Evolutionary conservation across 2,329 filamentous ascomycete species (phyloP).

Genomic region (Sporothrix sp.): DNA sequence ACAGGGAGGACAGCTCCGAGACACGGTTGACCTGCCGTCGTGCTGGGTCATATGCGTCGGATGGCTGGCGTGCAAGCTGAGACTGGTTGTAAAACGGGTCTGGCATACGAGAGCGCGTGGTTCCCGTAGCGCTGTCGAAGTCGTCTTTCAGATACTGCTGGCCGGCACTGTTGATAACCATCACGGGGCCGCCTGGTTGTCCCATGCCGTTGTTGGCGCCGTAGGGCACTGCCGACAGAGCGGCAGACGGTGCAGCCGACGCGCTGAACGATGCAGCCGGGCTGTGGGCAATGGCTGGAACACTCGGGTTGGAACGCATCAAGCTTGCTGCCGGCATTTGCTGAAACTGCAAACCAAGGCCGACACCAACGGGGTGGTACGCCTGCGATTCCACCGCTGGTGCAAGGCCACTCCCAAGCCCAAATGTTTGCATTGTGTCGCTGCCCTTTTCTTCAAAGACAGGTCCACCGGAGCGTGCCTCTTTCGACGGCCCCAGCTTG

Average conservation of each 20-base stretch:
- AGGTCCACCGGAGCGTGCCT: neutral
- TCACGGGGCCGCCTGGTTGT: neutral
- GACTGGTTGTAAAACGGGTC: slow-evolving; percentile 32
- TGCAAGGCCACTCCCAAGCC: neutral
- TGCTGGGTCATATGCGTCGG: slow-evolving; percentile 27
- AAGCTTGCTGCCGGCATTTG: neutral
- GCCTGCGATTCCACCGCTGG: slow-evolving; percentile 4
- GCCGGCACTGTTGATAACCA: neutral
- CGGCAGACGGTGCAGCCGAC: slow-evolving; percentile 21
- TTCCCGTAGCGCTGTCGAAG: slow-evolving; percentile 16
- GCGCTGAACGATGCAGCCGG: slow-evolving; percentile 22
- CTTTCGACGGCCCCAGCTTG: neutral
- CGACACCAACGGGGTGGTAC: slow-evolving; percentile 18
- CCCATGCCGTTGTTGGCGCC: neutral
- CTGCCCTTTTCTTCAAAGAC: neutral
- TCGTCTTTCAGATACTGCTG: neutral
- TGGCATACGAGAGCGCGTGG: slow-evolving; percentile 28
- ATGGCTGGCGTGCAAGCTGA: slow-evolving; percentile 28
- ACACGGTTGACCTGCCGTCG: slow-evolving; percentile 30
- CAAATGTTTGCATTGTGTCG: slow-evolving; percentile 7
- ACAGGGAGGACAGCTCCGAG: slow-evolving; percentile 50
- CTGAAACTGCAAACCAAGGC: slow-evolving; percentile 19
- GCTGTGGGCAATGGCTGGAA: slow-evolving; percentile 19
- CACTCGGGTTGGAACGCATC: slow-evolving; percentile 11
- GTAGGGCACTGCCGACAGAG: neutral